A percentile compares a stretch with the other conserved stretches of the same genome.
These are phyloP conservation scores for Phialophora macrospora DNA, from an alignment of 2,329 filamentous ascomycete species.

Conservation along the genomic window DNA sequence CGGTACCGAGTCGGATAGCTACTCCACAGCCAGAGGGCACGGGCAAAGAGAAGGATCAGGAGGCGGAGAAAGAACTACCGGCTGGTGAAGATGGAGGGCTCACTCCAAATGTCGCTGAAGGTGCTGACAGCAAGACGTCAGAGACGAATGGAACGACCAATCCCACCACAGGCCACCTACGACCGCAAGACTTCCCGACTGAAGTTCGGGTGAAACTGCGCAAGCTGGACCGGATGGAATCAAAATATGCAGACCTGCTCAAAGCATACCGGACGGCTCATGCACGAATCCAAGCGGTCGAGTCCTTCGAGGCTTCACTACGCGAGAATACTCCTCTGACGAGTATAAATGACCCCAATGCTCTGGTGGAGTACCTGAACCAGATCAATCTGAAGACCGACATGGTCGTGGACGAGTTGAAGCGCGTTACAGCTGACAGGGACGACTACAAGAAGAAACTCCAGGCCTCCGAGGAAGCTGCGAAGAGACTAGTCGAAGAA, in stretches of 20 bases:
- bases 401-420: conserved; percentile 93
- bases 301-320: conserved; percentile 88
- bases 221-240: conserved; percentile 87
- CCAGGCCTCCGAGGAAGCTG: conserved; percentile 68
- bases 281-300: conserved; percentile 81
- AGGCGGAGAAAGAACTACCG: conserved; percentile 36
- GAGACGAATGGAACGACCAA: conserved; percentile 37
- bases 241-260: conserved; percentile 84
- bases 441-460: conserved; percentile 78
- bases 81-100: conserved; percentile 38
- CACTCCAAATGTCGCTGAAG: conserved; percentile 38
- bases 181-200: conserved; percentile 64
- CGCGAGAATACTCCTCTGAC: conserved; percentile 91
- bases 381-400: conserved; percentile 84
- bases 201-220: conserved; percentile 77
- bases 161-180: conserved; percentile 34
- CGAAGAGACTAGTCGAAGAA: conserved; percentile 67
- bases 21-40: conserved; percentile 62
- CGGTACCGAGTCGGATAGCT: conserved; percentile 62
- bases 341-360: conserved; percentile 82
- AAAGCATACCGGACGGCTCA: conserved; percentile 92
- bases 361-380: conserved; percentile 86
- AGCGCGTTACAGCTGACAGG: conserved; percentile 79
- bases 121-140: conserved; percentile 38
- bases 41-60: conserved; percentile 34